Evolutionary conservation across 768 basidiomycete species (phyloP).

Genomic region (Termitomyces sp.): DNA sequence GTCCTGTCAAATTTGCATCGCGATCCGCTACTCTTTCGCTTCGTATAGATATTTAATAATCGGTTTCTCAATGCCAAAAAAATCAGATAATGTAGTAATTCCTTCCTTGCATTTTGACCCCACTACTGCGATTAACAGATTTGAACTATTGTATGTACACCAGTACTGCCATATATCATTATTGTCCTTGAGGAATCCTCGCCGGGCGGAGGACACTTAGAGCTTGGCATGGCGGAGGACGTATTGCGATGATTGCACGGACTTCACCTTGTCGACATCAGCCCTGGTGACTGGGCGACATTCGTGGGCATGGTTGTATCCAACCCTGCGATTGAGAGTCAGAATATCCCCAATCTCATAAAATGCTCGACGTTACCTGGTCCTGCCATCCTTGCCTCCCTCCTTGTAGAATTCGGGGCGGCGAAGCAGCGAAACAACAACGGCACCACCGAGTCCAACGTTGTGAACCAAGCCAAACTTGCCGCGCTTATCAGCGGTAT

Average conservation of each 20-base stretch:
- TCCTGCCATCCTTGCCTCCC: conserved; percentile 64
- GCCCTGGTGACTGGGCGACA: conserved; percentile 55
- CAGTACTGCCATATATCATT: neutral
- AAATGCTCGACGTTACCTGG: conserved; percentile 41
- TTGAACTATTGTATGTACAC: neutral
- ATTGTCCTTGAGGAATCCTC: neutral
- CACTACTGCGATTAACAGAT: neutral
- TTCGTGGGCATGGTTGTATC: conserved; percentile 78
- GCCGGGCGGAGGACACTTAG: conserved; percentile 14
- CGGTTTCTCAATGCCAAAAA: too few species aligned
- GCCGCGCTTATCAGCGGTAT: conserved; percentile 57
- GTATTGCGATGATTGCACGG: conserved; percentile 53
- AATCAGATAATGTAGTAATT: too few species aligned
- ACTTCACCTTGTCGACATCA: conserved; percentile 77
- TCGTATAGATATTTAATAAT: too few species aligned
- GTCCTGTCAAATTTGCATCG: too few species aligned
- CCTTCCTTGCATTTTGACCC: neutral
- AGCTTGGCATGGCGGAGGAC: conserved; percentile 47
- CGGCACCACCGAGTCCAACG: conserved; percentile 78
- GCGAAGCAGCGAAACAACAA: conserved; percentile 70
- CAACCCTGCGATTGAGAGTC: conserved; percentile 60
- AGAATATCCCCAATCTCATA: too few species aligned
- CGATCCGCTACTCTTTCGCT: too few species aligned
- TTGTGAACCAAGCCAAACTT: conserved; percentile 85
- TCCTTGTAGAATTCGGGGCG: conserved; percentile 73